These are phyloP conservation scores for Trichocomaceae sp. DNA, from an alignment of 2,329 filamentous ascomycete species.

Conservation along the genomic window DNA sequence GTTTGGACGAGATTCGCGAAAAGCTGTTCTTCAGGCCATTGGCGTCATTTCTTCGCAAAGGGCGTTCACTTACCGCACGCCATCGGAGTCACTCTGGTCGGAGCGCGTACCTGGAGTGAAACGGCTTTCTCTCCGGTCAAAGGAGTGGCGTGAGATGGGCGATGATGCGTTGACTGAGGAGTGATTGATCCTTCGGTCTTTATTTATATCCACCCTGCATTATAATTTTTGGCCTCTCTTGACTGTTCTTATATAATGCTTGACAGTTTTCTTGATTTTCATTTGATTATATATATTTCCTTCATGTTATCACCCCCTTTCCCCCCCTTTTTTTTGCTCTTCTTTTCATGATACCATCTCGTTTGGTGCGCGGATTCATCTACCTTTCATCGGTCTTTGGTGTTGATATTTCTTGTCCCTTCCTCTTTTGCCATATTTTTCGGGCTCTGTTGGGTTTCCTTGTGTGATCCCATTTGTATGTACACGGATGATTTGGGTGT, in stretches of 20 bases:
- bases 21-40: conserved; percentile 92
- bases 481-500: neutral
- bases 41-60: conserved; percentile 93
- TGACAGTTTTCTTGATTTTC: no score
- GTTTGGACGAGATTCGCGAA: conserved; percentile 87
- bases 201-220: neutral
- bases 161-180: conserved; percentile 62
- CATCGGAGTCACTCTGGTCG: conserved; percentile 85
- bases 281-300: no score
- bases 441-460: neutral
- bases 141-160: conserved; percentile 84
- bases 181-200: conserved; percentile 16
- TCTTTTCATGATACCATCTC: conserved; percentile 36
- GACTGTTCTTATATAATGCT: neutral
- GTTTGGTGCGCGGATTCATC: neutral
- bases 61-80: conserved; percentile 85
- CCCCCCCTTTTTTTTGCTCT: conserved; percentile 13
- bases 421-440: neutral
- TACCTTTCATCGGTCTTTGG: neutral
- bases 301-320: conserved; percentile 2
- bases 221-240: neutral
- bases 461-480: neutral
- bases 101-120: conserved; percentile 73
- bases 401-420: neutral
- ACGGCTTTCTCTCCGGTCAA: conserved; percentile 71